These are phyloP conservation scores for Botrytis fragariae DNA, from an alignment of 2,329 filamentous ascomycete species.

Conservation along the genomic window DNA sequence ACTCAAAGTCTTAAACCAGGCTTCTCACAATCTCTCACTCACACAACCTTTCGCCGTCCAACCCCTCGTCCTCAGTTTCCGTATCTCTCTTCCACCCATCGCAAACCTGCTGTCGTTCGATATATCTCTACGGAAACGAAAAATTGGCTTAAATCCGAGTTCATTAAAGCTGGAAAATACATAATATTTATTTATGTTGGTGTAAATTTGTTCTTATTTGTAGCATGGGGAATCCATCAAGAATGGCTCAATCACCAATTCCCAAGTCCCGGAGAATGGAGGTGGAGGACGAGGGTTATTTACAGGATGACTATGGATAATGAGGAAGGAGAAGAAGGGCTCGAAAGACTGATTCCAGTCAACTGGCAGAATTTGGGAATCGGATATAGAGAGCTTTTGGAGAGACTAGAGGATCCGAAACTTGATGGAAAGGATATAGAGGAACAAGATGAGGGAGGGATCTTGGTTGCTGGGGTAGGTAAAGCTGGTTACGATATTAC, in stretches of 20 bases:
- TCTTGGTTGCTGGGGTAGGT: conserved; percentile 54
- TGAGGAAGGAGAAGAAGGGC: conserved; percentile 26
- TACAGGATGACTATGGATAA: conserved; percentile 53
- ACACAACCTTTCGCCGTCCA: conserved; percentile 19
- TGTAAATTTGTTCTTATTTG: conserved; percentile 56
- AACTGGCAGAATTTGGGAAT: conserved; percentile 69
- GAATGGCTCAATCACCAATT: conserved; percentile 72
- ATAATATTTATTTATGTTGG: conserved; percentile 64
- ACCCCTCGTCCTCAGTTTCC: conserved; percentile 59
- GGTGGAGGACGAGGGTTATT: conserved; percentile 64
- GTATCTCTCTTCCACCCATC: conserved; percentile 53
- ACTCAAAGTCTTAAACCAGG: conserved; percentile 48
- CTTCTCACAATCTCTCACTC: conserved; percentile 33
- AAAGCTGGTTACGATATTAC: conserved; percentile 42
- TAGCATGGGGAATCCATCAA: conserved; percentile 65
- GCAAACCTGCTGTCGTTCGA: conserved; percentile 51
- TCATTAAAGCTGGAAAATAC: conserved; percentile 67
- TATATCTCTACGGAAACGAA: conserved; percentile 78
- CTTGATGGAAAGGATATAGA: conserved; percentile 66
- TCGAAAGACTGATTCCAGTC: conserved; percentile 19
- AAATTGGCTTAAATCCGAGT: conserved; percentile 66
- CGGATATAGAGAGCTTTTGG: conserved; percentile 58
- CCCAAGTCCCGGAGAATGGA: conserved; percentile 83
- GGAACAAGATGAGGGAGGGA: conserved; percentile 50
- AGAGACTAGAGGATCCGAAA: conserved; percentile 65